Base-by-base conservation (phyloP, 2,329 filamentous ascomycete species). In the Colletotrichum sublineola region DNA sequence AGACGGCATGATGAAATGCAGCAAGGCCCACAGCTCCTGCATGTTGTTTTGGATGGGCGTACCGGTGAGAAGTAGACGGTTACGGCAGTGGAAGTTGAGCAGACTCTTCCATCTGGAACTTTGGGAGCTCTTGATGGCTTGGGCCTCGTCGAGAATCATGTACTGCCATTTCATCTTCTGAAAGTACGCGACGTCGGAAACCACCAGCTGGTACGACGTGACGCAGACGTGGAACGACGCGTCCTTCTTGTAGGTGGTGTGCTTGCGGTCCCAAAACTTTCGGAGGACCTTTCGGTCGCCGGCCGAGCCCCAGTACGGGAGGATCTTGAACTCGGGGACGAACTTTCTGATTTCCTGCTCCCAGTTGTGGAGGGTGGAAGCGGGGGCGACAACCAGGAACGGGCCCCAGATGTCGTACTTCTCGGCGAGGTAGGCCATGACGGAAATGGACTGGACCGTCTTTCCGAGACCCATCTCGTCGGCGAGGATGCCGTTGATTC, bases 1-100 rank as follows among this genome's bases (percentile, higher is more conserved):
- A 55, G 94, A 97, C n/a, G 96, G 96, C 96, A 99, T 98, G 85
- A 98, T 98, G 85, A 99, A 99, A 87, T 99, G 96, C 29, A 99
- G 88, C 76, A 99, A 84, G 40, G 96, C 96, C 96, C 96, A 99
- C 71, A 99, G 84, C 83, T 99, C 96, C 83, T 98, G 96, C 96
- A 99, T 99, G 87, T 98, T 99, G 86, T 99, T 99, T 82, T 99
- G 96, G 75, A 99, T 98, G 3, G 96, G 96, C 0, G 96, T 99
- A 84, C 96, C 96, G 0, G 96, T 99, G 29, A 99, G 89, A 56
- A 99, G 86, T 58, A 99, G 89, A 76, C 96, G 91, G 83, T 98
- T 99, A 73, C 96, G 93, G 84, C 96, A 98, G 81, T 97, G 94
- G 87, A 98, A 98, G 63, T 93, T 93, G 58, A 99, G 87, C 75